Base-by-base conservation (phyloP, 352 stramenopile genomes). In the Phytophthora kernoviae region DNA sequence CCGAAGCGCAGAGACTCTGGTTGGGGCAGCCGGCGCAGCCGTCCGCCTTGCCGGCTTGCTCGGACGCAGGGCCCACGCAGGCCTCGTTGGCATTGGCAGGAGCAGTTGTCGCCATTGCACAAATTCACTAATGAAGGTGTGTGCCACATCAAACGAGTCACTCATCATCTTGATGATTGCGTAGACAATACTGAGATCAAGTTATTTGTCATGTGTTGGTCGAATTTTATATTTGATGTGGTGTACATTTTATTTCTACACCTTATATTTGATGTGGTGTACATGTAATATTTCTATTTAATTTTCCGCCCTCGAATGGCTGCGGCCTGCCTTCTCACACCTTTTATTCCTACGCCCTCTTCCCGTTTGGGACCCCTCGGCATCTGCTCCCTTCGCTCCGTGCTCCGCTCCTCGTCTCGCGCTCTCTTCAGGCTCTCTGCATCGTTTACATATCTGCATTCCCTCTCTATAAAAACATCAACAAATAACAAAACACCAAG, bases 21-120 rank as follows among this genome's bases (percentile, higher is more conserved):
- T 99, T 99, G 26, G 98, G 98, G 77, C 98, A 99, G 6, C 98
- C 98, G 0, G 89, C 94, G 63, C 98, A 99, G 41, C 94, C 90
- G 8, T 78, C 81, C 0, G 87, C 94, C 67, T 97, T 99, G 45
- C 98, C 97, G 5, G 98, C 98, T 41, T 91, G 65, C 46, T 98
- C 85, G 3, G 96, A 98, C 33, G 96, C 74, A 9, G 97, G 92
- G 5, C 97, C 97, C 9, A 99, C 94, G 74, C 98, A 99, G 18
- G 77, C 92, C 78, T 86, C 80, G 63, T 93, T 93, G 43, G 84
- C 81, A 61, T 90, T 87, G 26, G 65, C 68, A 8, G 84, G 81
- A 15, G 18, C 39, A 14, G 18, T 42, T 24, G 15, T 63, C 42
- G 49, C 40, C 49, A 30, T 2, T 20, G 5, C n/a, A 45, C 11